A percentile compares a stretch with the other conserved stretches of the same genome.
These are phyloP conservation scores for Hirschioporus abietinus DNA, from an alignment of 768 basidiomycete genomes.

Conservation along the genomic window DNA sequence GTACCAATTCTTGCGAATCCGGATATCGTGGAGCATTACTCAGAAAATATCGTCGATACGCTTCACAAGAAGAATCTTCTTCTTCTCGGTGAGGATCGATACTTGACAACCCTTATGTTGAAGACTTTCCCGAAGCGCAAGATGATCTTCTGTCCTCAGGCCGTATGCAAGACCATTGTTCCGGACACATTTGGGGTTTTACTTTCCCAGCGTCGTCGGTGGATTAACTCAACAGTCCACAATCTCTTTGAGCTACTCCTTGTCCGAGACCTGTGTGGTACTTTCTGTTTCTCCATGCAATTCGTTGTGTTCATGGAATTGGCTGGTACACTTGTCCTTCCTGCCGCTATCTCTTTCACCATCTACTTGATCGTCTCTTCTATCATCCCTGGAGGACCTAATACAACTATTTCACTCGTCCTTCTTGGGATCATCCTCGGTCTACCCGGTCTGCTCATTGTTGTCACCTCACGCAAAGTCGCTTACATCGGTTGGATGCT, in stretches of 20 bases:
- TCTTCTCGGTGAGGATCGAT: conserved; percentile 97
- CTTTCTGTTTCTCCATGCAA: conserved; percentile 99
- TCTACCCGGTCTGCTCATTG: conserved; percentile 91
- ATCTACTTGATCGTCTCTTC: conserved; percentile 87
- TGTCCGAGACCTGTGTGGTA: conserved; percentile 97
- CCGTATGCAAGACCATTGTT: conserved; percentile 97
- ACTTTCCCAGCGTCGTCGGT: conserved; percentile 93
- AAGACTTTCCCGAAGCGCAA: conserved; percentile 99
- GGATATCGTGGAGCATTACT: conserved; percentile 97
- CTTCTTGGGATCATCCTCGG: conserved; percentile 93
- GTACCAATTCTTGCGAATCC: conserved; percentile 98
- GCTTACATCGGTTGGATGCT: conserved; percentile 98
- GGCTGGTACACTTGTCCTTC: conserved; percentile 91
- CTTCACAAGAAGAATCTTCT: conserved; percentile 99
- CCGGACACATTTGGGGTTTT: conserved; percentile 94
- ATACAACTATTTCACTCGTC: conserved; percentile 86
- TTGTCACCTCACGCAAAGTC: conserved; percentile 91
- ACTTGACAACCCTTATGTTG: conserved; percentile 93
- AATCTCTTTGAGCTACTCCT: conserved; percentile 93
- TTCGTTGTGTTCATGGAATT: conserved; percentile 99
- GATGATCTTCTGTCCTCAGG: conserved; percentile 98
- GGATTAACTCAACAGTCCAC: conserved; percentile 99
- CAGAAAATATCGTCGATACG: conserved; percentile 98
- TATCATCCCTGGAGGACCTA: conserved; percentile 72
- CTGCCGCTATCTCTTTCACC: conserved; percentile 97